Evolutionary conservation across 2,329 filamentous ascomycete genomes (phyloP).

Genomic region (Penicillium brevicompactum): DNA sequence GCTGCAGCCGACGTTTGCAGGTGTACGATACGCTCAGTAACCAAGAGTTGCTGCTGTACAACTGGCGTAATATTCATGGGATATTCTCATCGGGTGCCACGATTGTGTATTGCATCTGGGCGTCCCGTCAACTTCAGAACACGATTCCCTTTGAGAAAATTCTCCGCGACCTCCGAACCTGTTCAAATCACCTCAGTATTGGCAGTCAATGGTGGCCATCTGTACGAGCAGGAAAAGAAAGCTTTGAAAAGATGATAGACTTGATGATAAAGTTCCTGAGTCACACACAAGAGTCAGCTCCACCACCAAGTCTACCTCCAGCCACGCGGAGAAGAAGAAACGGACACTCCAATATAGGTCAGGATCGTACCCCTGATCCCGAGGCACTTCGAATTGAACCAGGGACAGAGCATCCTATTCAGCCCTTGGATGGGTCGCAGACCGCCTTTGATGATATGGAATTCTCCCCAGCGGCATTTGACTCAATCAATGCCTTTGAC

Average conservation of each 20-base stretch:
- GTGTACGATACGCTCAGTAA: conserved; percentile 37
- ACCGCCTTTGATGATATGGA: background rate
- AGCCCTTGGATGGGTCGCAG: background rate
- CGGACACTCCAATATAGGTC: background rate
- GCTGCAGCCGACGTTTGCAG: conserved; percentile 27
- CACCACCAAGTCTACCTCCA: conserved; percentile 1
- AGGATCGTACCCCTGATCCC: background rate
- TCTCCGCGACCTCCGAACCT: conserved; percentile 32
- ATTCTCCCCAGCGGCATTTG: background rate
- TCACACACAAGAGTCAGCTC: background rate
- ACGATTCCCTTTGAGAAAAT: conserved; percentile 25
- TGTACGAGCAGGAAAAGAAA: conserved; percentile 33
- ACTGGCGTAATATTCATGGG: conserved; percentile 43
- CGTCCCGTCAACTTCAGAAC: conserved; percentile 30
- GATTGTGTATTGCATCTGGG: conserved; percentile 44
- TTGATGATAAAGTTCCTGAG: conserved; percentile 27
- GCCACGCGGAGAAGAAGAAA: background rate
- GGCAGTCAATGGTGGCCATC: conserved; percentile 47
- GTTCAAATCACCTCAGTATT: conserved; percentile 42
- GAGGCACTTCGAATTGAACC: background rate
- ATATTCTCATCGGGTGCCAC: conserved; percentile 43
- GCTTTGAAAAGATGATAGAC: conserved; percentile 35
- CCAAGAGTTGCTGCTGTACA: conserved; percentile 32
- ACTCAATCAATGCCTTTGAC: background rate
- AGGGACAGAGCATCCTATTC: background rate